Base-by-base conservation (phyloP, 164 flowering plant genomes). In the Aristolochia californica region DNA sequence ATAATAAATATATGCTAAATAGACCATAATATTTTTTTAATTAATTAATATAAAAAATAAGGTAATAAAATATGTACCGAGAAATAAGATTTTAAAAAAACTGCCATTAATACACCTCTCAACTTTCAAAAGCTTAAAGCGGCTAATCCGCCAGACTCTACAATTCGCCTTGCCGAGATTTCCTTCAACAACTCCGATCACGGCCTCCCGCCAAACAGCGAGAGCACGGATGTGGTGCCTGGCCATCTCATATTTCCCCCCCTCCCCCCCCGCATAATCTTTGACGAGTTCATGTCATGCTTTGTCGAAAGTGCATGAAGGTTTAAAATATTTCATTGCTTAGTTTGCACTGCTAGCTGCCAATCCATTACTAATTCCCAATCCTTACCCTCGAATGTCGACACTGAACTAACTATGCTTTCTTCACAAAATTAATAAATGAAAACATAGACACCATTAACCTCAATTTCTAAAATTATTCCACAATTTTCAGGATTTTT, bases 121-220 rank as follows among this genome's bases (percentile, higher is more conserved):
- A 65, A 65, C 55, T 34, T 54, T 58, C 62, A 26, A 9, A 44
- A 21, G 18, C 58, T 65, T 58, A 40, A 44, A 13, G 43, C 66
- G 13, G 21, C 54, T 23, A 45, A 58, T 17, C 68, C 62, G 13
- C 25, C 68, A 5, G 16, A 12, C 30, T 26, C 62, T 48, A 18
- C 53, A 45, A 59, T 65, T 53, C 62, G 34, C 53, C 26, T 65
- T 34, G 40, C 28, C 22, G 48, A 22, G 17, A 62, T 65, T 25
- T 62, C 68, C 27, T 73, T 69, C 68, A 23, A 21, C 62, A 53
- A 53, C 54, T 23, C 68, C 40, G 51, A 64, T 11, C 67, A 64
- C 30, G 67, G 61, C 56, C 67, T 64, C 25, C 67, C 67, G 7
- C 57, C 67, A 43, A 15, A 27, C 18, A 5, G 45, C 30, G 58